Conservation (phyloP, 768 basidiomycete species). For the Tulasnella sp. region DNA sequence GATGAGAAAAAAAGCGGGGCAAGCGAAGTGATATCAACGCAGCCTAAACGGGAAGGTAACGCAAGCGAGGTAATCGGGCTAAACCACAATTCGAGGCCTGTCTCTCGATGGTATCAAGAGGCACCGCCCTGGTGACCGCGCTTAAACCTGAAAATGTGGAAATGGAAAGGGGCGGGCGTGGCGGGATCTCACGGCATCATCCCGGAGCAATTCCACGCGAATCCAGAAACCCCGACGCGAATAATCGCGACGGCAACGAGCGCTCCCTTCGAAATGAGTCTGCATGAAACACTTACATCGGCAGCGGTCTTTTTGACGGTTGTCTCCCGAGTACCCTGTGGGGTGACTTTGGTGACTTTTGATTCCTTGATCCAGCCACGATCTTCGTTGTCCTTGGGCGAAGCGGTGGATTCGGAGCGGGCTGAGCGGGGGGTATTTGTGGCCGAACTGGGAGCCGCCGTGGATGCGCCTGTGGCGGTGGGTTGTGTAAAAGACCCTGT, state of each 20-base stretch:
- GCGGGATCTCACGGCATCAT: background rate
- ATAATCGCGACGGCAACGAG: background rate
- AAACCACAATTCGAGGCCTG: background rate
- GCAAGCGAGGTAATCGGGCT: background rate
- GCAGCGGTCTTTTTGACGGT: slow-evolving; percentile 23
- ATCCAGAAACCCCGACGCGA: background rate
- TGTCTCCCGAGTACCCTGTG: slow-evolving; percentile 9
- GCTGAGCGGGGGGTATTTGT: background rate
- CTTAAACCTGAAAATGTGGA: background rate
- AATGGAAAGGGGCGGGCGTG: slow-evolving; percentile 5
- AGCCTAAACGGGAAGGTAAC: background rate
- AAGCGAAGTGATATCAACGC: slow-evolving; percentile 1
- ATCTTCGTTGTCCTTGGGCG: slow-evolving; percentile 2
- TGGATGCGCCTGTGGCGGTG: background rate
- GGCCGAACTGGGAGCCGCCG: background rate
- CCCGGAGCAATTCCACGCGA: slow-evolving; percentile 1
- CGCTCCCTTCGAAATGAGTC: slow-evolving; percentile 6
- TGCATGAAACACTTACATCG: slow-evolving; percentile 26
- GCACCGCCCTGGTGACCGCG: slow-evolving; percentile 5
- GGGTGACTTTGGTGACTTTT: slow-evolving; percentile 25
- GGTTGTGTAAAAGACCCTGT: background rate
- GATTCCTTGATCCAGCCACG: slow-evolving; percentile 27
- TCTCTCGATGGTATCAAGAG: background rate
- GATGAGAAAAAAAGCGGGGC: slow-evolving; percentile 1
- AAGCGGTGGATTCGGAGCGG: background rate